Conservation (phyloP, 441 rosid genomes). For the Populus hybrid region DNA sequence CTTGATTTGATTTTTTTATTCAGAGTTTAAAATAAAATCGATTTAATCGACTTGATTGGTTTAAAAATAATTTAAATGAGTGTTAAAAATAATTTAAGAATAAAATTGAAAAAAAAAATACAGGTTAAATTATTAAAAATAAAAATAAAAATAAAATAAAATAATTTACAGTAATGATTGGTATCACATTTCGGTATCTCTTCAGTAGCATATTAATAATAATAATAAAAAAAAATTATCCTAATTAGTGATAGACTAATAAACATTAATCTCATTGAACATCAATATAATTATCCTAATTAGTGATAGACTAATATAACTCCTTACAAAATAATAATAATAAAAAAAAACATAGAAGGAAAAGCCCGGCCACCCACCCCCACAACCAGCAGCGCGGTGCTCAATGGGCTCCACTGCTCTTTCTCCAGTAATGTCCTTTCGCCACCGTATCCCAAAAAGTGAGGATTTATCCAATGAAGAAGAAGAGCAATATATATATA, state of each 20-base stretch:
- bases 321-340: conserved; percentile 10
- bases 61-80: too few relatives aligned
- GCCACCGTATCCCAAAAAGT: conserved; percentile 22
- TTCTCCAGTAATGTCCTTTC: neutral
- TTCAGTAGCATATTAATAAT: too few relatives aligned
- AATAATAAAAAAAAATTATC: too few relatives aligned
- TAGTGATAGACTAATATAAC: conserved; percentile 67
- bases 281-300: neutral
- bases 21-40: too few relatives aligned
- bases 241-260: conserved; percentile 54
- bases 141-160: too few relatives aligned
- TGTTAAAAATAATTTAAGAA: too few relatives aligned
- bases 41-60: too few relatives aligned
- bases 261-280: conserved; percentile 1
- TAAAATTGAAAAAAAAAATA: too few relatives aligned
- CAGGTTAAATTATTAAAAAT: too few relatives aligned
- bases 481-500: neutral
- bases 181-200: too few relatives aligned
- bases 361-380: neutral
- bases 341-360: neutral
- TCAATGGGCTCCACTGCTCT: conserved; percentile 43
- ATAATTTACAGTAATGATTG: too few relatives aligned
- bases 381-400: conserved; percentile 23
- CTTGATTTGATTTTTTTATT: too few relatives aligned
- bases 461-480: conserved; percentile 3